Evolutionary conservation across 108 stramenopile genomes (phyloP).

Genomic region (Fragilaria crotonensis): DNA sequence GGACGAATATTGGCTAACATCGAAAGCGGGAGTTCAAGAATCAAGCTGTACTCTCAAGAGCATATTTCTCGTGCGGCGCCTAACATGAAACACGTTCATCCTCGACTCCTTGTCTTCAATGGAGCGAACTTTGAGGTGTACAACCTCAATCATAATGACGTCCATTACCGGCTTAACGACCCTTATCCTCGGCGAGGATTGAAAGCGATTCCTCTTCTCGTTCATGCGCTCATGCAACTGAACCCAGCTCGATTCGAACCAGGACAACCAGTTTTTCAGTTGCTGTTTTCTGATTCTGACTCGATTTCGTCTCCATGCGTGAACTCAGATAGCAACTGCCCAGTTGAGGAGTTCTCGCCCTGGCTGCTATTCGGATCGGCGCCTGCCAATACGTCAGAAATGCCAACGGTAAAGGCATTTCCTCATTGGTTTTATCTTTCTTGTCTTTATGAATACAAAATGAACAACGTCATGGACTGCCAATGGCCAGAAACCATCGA

Average conservation of each 20-base stretch:
- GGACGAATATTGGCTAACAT: too few relatives aligned
- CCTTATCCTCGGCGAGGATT: not conserved
- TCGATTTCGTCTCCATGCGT: not conserved
- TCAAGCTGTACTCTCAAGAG: not conserved
- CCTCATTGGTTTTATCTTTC: not conserved
- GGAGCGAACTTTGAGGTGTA: not conserved
- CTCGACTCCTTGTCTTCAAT: not conserved
- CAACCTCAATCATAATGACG: not conserved
- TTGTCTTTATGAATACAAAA: not conserved
- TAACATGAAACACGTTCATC: not conserved
- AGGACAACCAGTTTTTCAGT: conserved; percentile 1
- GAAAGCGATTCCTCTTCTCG: not conserved
- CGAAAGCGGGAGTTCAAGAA: too few relatives aligned
- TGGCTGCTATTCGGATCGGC: not conserved
- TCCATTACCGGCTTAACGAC: not conserved
- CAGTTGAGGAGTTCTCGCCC: not conserved
- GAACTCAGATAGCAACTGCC: not conserved
- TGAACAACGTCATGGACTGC: too few relatives aligned
- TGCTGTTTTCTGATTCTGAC: conserved; percentile 4
- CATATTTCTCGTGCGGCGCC: not conserved
- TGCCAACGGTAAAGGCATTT: not conserved
- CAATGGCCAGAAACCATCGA: too few relatives aligned
- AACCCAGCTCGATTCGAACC: conserved; percentile 2
- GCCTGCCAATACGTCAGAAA: not conserved
- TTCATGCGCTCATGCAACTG: not conserved